A percentile compares a stretch with the other conserved stretches of the same genome.
Evolutionary conservation across 2,329 filamentous ascomycete genomes (phyloP).

Genomic region (Microcyclosporella mali): DNA sequence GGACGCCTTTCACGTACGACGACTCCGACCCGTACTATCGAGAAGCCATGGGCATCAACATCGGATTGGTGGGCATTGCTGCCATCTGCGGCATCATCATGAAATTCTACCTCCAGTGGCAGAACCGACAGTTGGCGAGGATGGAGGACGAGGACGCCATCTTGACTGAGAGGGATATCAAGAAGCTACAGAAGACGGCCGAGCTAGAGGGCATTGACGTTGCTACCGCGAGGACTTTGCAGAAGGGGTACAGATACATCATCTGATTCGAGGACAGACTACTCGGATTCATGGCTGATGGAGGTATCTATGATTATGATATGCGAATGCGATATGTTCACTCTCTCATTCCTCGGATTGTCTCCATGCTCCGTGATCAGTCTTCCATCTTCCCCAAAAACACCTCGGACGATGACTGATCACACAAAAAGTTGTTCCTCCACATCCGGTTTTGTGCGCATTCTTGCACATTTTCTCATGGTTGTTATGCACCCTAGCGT

Average conservation of each 20-base stretch:
- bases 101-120: constrained; percentile 28
- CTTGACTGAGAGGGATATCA: constrained; percentile 44
- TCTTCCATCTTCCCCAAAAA: no score
- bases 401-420: no score
- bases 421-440: no score
- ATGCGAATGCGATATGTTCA: no score
- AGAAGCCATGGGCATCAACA: constrained; percentile 31
- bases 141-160: constrained; percentile 45
- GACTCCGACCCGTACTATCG: constrained; percentile 25
- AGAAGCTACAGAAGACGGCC: constrained; percentile 45
- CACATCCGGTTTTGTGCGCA: no score
- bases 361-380: no score
- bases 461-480: no score
- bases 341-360: no score
- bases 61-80: constrained; percentile 26
- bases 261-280: no score
- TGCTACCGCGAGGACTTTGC: constrained; percentile 44
- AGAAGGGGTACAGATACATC: constrained; percentile 52
- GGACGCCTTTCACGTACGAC: constrained; percentile 38
- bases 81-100: constrained; percentile 26
- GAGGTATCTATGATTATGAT: no score
- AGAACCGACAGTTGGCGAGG: constrained; percentile 48
- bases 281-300: no score
- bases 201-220: constrained; percentile 48
- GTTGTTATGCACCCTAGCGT: no score